Evolutionary conservation across 2,329 filamentous ascomycete genomes (phyloP), one percentile per base, ranked within the genome.

Genomic region (Colletotrichum tamarilloi): DNA sequence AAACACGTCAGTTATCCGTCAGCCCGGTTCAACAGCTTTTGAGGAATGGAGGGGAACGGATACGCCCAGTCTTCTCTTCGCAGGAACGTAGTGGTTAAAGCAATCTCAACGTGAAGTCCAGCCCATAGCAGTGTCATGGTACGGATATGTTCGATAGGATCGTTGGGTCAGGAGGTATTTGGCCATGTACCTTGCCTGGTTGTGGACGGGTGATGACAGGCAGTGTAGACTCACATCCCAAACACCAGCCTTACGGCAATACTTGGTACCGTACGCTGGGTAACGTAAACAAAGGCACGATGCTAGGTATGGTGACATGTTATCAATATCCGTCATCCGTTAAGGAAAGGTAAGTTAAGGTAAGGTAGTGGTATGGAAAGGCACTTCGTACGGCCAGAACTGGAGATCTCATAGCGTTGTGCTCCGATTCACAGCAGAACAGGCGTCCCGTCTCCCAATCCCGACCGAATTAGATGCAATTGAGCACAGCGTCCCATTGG

Each of bases 1-100:
- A 70, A 60, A 73, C 70, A 69, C 26, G 59, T 52, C 70, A 70
- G 59, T 56, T 70, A 60, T 65, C 53, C 67, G 32, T 60, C 70
- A 60, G 55, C 24, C 42, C 32, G 66, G 60, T 49, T 42, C 46
- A 56, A 60, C 55, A 46, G 35, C 22, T 26, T 52, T 5, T 26
- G 38, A 53, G 38, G 70, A 55, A 73, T 59, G 58, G 24, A 53
- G 42, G 42, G 9, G 22, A 16, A 32, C 42, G 11, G 26, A 35
- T 52, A 24, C 60, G 14, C 59, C 58, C 58, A 52, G 38, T 30
- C 11, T 4, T 32, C 30, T 32, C 30, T 32, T 32, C 30, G 30
- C 30, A 32, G 30, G 30, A 32, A 32, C 30, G 9, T 11, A 32
- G 30, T 32, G 30, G 30, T 32, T 32, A 3, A 32, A 32, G 30